phyloP scores from a whole-genome alignment of 2,329 filamentous ascomycete genomes.

The Zopfia rhizophila region DNA sequence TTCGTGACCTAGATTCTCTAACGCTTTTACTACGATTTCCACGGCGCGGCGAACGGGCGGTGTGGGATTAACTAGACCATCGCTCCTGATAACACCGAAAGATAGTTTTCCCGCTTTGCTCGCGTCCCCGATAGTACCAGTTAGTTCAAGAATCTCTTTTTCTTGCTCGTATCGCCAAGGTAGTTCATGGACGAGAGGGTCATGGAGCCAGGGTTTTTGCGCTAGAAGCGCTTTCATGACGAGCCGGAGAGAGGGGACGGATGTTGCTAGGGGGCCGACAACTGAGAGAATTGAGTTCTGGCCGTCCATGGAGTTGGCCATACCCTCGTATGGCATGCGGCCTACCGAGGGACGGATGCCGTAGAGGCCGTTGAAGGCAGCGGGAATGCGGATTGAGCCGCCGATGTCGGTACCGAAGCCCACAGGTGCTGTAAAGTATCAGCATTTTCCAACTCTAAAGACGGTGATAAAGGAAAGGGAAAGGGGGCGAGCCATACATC shows the following conservation, averaged over 20 bases:
- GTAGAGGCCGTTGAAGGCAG: slow-evolving; percentile 68
- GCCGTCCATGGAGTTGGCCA: slow-evolving; percentile 71
- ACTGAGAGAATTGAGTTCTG: slow-evolving; percentile 72
- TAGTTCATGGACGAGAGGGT: slow-evolving; percentile 72
- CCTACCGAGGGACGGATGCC: slow-evolving; percentile 65
- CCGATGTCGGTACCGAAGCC: slow-evolving; percentile 70
- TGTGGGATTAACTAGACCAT: slow-evolving; percentile 47
- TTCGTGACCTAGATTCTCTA: slow-evolving; percentile 41
- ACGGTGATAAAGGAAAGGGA: slow-evolving; percentile 3
- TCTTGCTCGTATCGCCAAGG: slow-evolving; percentile 68
- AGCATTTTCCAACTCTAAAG: slow-evolving; percentile 3
- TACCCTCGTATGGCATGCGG: slow-evolving; percentile 57
- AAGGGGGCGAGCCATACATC: slow-evolving; percentile 46
- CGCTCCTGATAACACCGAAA: slow-evolving; percentile 45
- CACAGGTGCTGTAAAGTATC: slow-evolving; percentile 48
- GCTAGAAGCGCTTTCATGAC: slow-evolving; percentile 66
- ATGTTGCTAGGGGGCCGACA: slow-evolving; percentile 70
- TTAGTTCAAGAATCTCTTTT: slow-evolving; percentile 48
- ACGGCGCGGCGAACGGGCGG: slow-evolving; percentile 50
- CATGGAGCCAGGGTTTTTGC: slow-evolving; percentile 71
- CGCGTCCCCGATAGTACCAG: slow-evolving; percentile 33
- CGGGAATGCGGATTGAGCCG: slow-evolving; percentile 67
- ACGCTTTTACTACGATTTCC: slow-evolving; percentile 31
- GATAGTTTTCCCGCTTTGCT: slow-evolving; percentile 34
- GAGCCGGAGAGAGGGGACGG: slow-evolving; percentile 64